A percentile compares a stretch with the other conserved stretches of the same genome.
Evolutionary conservation across 163 green algal genomes (phyloP).

Genomic region (Prototheca stagnorum): DNA sequence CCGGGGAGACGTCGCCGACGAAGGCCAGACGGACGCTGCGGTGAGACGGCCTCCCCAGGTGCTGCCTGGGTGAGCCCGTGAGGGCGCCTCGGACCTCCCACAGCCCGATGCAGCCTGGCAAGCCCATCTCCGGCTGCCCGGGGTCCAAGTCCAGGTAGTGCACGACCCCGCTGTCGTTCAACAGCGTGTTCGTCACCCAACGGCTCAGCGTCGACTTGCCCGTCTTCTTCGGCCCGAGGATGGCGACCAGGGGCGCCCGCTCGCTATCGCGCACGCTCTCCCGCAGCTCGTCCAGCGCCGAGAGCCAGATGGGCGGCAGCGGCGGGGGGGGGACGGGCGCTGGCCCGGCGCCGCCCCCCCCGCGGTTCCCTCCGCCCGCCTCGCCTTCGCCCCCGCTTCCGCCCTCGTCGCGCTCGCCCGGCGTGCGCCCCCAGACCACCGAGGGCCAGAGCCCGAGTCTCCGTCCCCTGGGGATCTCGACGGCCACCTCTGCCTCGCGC

Average conservation of each 20-base stretch:
- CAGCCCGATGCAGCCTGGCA: conserved; percentile 34
- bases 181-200: conserved; percentile 52
- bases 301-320: conserved; percentile 10
- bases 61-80: no score
- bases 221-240: conserved; percentile 18
- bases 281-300: conserved; percentile 5
- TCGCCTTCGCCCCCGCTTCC: no score
- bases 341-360: no score
- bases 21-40: conserved; percentile 34
- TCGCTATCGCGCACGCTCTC: not conserved
- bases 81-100: not conserved
- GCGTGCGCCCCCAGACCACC: no score
- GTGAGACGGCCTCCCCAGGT: no score
- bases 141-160: conserved; percentile 66
- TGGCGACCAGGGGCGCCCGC: conserved; percentile 3
- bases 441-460: no score
- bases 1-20: conserved; percentile 47
- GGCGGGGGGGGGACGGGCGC: not conserved
- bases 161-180: conserved; percentile 31
- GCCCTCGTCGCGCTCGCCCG: no score
- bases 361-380: no score
- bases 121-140: conserved; percentile 69
- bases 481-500: no score
- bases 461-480: no score
- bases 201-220: conserved; percentile 66